phyloP scores from a whole-genome alignment of 1,139 yeast species.

The Lodderomyces elongisporus region DNA sequence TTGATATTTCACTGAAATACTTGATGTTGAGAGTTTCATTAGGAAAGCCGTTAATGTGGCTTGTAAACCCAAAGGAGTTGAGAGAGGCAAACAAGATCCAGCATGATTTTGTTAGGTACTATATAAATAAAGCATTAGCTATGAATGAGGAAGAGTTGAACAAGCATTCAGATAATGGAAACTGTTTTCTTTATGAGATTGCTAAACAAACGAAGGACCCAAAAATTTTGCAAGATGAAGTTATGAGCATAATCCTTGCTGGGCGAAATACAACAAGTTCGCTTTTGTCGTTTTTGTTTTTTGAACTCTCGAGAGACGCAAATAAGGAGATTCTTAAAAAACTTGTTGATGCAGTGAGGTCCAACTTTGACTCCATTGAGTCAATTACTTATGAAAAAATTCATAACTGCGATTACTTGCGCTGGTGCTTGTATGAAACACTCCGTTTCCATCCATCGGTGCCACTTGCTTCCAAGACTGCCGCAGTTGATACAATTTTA shows the following conservation, averaged over 20 bases:
- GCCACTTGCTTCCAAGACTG: slow-evolving; percentile 44
- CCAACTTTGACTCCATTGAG: slow-evolving; percentile 19
- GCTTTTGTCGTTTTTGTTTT: slow-evolving; percentile 23
- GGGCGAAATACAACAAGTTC: slow-evolving; percentile 33
- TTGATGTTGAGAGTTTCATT: slow-evolving; percentile 24
- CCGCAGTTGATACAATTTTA: slow-evolving; percentile 36
- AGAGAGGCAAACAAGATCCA: slow-evolving; percentile 15
- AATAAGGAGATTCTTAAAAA: slow-evolving; percentile 20
- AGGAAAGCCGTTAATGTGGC: slow-evolving; percentile 20
- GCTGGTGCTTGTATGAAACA: slow-evolving; percentile 44
- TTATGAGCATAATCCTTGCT: slow-evolving; percentile 28
- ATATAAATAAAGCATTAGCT: slow-evolving; percentile 25
- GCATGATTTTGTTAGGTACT: slow-evolving; percentile 24
- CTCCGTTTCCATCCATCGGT: slow-evolving; percentile 53
- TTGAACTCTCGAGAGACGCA: slow-evolving; percentile 17
- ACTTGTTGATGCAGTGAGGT: slow-evolving; percentile 18
- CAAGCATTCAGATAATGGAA: slow-evolving; percentile 16
- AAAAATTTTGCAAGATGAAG: slow-evolving; percentile 23
- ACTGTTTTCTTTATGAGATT: slow-evolving; percentile 25
- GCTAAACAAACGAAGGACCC: slow-evolving; percentile 25
- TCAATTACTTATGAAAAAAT: slow-evolving; percentile 43
- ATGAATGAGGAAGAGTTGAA: slow-evolving; percentile 19
- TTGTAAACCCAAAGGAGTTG: slow-evolving; percentile 20
- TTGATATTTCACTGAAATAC: slow-evolving; percentile 16
- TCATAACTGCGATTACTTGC: slow-evolving; percentile 40